Evolutionary conservation across 2,329 filamentous ascomycete genomes (phyloP), one percentile per base, ranked within the genome.

Genomic region (Pseudopithomyces maydicus): DNA sequence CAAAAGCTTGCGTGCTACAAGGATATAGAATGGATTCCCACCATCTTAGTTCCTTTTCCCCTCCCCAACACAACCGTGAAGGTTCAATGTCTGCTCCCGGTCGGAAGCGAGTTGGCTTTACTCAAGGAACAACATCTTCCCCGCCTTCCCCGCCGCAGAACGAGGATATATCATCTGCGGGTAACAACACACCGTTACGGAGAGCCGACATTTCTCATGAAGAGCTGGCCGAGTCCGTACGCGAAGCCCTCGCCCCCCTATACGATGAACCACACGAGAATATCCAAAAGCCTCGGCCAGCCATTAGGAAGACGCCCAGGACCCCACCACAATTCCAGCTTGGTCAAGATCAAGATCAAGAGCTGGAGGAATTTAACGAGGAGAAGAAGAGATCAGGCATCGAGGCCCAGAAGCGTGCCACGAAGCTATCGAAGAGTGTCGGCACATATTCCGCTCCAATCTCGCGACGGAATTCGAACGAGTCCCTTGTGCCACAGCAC

Each of bases 31-130:
- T 73, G 70, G 61, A 67, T 42, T 56, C 67, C 61, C 66, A 59
- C 29, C 51, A 55, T 54, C 3, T 17, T 17, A 6, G n/a, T 23
- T 52, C 47, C 20, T 32, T 49, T 36, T 29, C 35, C 33, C 26
- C 17, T 26, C 33, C 38, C 11, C 36, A 51, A 47, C 50, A 56
- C 39, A 33, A 54, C 33, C 52, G 52, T 22, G 68, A 71, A 42
- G 70, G 68, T 39, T 63, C 63, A 22, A 72, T 73, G 70, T 56
- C 66, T 47, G 56, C 68, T 45, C 58, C 65, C 43, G 66, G 67
- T 14, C 67, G 68, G 17, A 76, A 76, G 58, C 69, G 71, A 42
- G 73, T 76, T 46, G 73, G 72, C 36, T 76, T 73, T 58, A 70
- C 63, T 22, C 53, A 67, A 41, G 69, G 69, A 44, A 55, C 61